These are phyloP conservation scores for Pythium sp. DNA, from an alignment of 352 stramenopile genomes.

Conservation along the genomic window DNA sequence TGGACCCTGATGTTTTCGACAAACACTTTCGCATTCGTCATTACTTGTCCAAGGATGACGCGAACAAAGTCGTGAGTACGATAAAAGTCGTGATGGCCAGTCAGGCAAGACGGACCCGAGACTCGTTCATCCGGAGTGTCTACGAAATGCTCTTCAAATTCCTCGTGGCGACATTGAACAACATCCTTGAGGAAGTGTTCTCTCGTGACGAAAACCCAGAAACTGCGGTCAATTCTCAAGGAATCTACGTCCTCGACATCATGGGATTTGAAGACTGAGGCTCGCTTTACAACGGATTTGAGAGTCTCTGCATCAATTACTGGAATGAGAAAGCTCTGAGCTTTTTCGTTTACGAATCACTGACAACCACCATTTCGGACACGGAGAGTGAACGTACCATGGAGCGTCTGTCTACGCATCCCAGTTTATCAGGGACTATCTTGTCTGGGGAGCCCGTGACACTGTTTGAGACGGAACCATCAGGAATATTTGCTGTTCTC, in stretches of 20 bases:
- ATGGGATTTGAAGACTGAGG: slow-evolving; percentile 70
- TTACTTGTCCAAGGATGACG: slow-evolving; percentile 68
- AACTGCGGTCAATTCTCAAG: slow-evolving; percentile 72
- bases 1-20: slow-evolving; percentile 75
- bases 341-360: slow-evolving; percentile 75
- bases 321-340: slow-evolving; percentile 82
- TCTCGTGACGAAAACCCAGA: slow-evolving; percentile 81
- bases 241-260: slow-evolving; percentile 78
- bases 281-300: slow-evolving; percentile 54
- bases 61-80: slow-evolving; percentile 66
- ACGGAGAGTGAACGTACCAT: slow-evolving; percentile 58
- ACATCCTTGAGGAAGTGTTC: slow-evolving; percentile 75
- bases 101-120: slow-evolving; percentile 62
- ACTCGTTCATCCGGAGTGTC: slow-evolving; percentile 77
- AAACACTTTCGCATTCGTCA: slow-evolving; percentile 84
- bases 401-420: slow-evolving; percentile 48
- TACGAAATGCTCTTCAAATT: slow-evolving; percentile 80
- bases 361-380: slow-evolving; percentile 55
- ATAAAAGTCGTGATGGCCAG: slow-evolving; percentile 77
- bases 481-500: slow-evolving; percentile 67
- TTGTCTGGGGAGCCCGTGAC: slow-evolving; percentile 55
- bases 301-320: slow-evolving; percentile 81
- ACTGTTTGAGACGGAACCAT: slow-evolving; percentile 68
- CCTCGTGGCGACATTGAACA: slow-evolving; percentile 75
- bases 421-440: slow-evolving; percentile 35